A percentile compares a stretch with the other conserved stretches of the same genome.
These are phyloP conservation scores for Pichia sp. DNA, from an alignment of 1,139 yeast genomes.

Conservation along the genomic window DNA sequence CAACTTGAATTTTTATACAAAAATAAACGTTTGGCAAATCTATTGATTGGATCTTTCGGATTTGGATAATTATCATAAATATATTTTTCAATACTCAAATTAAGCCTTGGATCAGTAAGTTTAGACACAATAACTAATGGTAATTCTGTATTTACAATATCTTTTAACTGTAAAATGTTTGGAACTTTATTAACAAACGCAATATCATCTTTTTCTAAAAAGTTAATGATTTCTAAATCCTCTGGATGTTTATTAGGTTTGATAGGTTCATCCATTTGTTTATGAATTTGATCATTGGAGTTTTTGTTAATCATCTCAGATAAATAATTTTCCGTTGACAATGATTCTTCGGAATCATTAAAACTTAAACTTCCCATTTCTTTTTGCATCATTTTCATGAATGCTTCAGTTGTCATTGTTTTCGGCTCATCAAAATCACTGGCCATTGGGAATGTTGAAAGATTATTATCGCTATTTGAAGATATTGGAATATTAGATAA, in stretches of 20 bases:
- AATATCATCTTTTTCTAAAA: slow-evolving; percentile 14
- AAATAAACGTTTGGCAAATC: slow-evolving; percentile 45
- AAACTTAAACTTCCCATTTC: too few relatives aligned
- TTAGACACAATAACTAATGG: slow-evolving; percentile 38
- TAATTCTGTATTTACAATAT: slow-evolving; percentile 27
- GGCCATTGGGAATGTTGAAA: background rate
- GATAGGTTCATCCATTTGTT: background rate
- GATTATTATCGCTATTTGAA: background rate
- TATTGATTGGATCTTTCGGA: slow-evolving; percentile 18
- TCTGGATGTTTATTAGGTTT: background rate
- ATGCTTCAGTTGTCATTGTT: slow-evolving; percentile 24
- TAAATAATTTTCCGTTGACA: slow-evolving; percentile 7
- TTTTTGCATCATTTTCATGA: slow-evolving; percentile 14
- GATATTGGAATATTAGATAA: slow-evolving; percentile 20
- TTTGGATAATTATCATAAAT: slow-evolving; percentile 62
- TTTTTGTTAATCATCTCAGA: slow-evolving; percentile 1
- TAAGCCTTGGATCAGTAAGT: slow-evolving; percentile 59
- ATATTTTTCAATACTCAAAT: slow-evolving; percentile 78
- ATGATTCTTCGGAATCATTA: background rate
- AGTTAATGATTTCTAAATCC: too few relatives aligned
- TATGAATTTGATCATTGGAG: background rate
- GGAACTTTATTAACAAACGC: slow-evolving; percentile 11
- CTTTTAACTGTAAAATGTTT: slow-evolving; percentile 20
- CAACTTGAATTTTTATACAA: slow-evolving; percentile 77
- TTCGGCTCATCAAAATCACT: slow-evolving; percentile 11